Evolutionary conservation across 148 eudicot species (phyloP).

Genomic region (Silene conica): DNA sequence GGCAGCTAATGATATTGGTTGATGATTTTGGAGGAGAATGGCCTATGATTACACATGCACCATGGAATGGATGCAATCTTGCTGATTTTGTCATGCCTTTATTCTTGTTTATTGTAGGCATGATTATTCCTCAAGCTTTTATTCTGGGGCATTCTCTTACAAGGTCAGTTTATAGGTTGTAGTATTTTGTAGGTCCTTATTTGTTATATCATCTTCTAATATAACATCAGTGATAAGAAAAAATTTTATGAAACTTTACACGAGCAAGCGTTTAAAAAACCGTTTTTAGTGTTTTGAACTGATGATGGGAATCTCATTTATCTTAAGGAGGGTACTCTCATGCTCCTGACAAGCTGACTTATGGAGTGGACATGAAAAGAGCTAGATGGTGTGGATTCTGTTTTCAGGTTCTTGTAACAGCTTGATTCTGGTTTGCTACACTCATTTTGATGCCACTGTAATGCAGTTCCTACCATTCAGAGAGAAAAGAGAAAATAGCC

Average conservation of each 20-base stretch:
- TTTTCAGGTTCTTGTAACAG: too few species aligned
- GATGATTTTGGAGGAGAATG: slow-evolving; percentile 95
- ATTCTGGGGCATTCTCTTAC: slow-evolving; percentile 87
- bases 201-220: not conserved
- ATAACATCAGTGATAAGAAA: slow-evolving; percentile 2
- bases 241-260: not conserved
- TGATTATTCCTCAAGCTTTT: slow-evolving; percentile 88
- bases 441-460: too few species aligned
- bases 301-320: slow-evolving; percentile 7
- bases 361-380: slow-evolving; percentile 82
- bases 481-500: too few species aligned
- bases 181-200: not conserved
- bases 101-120: slow-evolving; percentile 87
- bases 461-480: too few species aligned
- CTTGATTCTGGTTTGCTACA: too few species aligned
- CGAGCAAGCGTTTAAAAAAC: not conserved
- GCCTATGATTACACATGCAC: slow-evolving; percentile 86
- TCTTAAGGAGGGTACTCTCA: slow-evolving; percentile 74
- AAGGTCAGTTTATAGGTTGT: slow-evolving; percentile 45
- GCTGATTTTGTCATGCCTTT: slow-evolving; percentile 99
- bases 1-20: slow-evolving; percentile 88
- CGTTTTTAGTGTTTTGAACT: slow-evolving; percentile 1
- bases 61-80: slow-evolving; percentile 87
- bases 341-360: slow-evolving; percentile 70
- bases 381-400: slow-evolving; percentile 92